A percentile compares a stretch with the other conserved stretches of the same genome.
Evolutionary conservation across 1,284 basidiomycete species (phyloP).

Genomic region (Ustilago tritici): DNA sequence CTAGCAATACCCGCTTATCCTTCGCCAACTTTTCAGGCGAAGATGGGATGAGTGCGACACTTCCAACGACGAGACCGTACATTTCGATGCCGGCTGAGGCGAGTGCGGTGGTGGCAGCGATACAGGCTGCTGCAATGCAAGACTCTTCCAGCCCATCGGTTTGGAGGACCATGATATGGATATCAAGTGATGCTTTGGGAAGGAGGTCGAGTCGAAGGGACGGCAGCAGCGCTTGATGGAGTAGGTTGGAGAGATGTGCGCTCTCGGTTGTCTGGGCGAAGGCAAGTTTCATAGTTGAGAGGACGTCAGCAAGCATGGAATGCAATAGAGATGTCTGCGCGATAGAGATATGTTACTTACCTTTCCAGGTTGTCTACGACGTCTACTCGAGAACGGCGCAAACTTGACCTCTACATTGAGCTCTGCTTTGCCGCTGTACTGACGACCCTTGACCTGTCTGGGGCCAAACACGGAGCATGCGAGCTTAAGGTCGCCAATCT

Average conservation of each 20-base stretch:
- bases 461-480: slow-evolving; percentile 98
- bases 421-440: slow-evolving; percentile 85
- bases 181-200: slow-evolving; percentile 92
- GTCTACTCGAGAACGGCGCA: slow-evolving; percentile 86
- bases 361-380: slow-evolving; percentile 83
- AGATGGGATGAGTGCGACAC: slow-evolving; percentile 73
- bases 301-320: neutral
- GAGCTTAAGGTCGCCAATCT: slow-evolving; percentile 87
- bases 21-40: slow-evolving; percentile 51
- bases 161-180: slow-evolving; percentile 91
- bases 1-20: slow-evolving; percentile 74
- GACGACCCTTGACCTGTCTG: slow-evolving; percentile 80
- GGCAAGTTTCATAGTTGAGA: neutral
- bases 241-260: slow-evolving; percentile 80
- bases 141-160: slow-evolving; percentile 80
- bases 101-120: slow-evolving; percentile 89
- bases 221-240: slow-evolving; percentile 87
- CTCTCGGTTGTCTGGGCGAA: slow-evolving; percentile 87
- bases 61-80: slow-evolving; percentile 83
- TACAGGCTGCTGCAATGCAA: slow-evolving; percentile 73
- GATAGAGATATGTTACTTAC: slow-evolving; percentile 72
- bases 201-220: slow-evolving; percentile 87
- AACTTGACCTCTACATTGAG: slow-evolving; percentile 97
- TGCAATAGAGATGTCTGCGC: too few relatives aligned
- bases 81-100: slow-evolving; percentile 89